Percentiles rank a stretch among this genome's conserved stretches.
Conservation (phyloP, 139 green algal species). For the Coccomyxa sp. region DNA sequence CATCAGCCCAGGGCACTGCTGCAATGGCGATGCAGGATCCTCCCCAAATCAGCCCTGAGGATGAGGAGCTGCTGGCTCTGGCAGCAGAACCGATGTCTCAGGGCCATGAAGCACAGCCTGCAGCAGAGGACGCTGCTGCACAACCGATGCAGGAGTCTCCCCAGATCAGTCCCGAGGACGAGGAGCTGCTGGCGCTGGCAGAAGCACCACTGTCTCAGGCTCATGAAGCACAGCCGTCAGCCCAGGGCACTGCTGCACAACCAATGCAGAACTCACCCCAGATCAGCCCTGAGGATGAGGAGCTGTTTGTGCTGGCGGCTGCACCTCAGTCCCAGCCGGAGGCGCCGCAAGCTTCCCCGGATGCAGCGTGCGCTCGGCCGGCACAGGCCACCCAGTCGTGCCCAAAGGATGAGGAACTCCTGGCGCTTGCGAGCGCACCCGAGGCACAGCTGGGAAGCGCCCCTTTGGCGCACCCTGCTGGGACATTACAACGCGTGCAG, state of each 20-base stretch:
- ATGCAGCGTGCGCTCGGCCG: too few relatives aligned
- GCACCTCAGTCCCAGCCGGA: neutral
- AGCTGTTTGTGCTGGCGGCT: neutral
- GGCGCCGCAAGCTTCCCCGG: too few relatives aligned
- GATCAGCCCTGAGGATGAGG: neutral
- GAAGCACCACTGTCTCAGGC: neutral
- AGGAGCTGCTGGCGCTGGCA: slow-evolving; percentile 25
- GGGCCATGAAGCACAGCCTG: neutral
- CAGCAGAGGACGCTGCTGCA: neutral
- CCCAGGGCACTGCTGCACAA: neutral
- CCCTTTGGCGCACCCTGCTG: too few relatives aligned
- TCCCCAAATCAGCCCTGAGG: neutral
- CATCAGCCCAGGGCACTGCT: neutral
- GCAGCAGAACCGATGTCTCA: neutral
- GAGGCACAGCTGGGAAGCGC: too few relatives aligned
- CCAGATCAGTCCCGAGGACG: neutral
- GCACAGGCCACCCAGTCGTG: too few relatives aligned
- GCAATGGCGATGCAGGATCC: neutral
- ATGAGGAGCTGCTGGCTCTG: slow-evolving; percentile 29
- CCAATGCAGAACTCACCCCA: neutral
- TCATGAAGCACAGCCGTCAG: neutral
- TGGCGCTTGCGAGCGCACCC: too few relatives aligned
- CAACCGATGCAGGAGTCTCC: neutral
- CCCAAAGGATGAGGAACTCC: too few relatives aligned
- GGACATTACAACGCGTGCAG: too few relatives aligned